A percentile compares a stretch with the other conserved stretches of the same genome.
Conservation (phyloP, 257 asterid species). For the Verbascum thapsus region DNA sequence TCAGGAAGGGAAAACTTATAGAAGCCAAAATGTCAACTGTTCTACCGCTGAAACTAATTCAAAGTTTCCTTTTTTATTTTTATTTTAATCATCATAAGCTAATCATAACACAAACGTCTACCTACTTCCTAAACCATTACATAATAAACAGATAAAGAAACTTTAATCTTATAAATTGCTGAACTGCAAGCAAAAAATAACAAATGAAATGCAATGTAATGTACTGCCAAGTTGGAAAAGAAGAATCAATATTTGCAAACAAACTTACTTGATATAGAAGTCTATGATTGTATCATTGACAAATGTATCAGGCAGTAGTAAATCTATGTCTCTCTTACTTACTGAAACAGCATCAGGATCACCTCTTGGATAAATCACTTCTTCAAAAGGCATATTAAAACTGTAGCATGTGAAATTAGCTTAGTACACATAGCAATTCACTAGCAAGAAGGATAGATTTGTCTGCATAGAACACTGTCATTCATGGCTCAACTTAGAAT, state of each 20-base stretch:
- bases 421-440: conserved; percentile 20
- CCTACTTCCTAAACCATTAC: conserved; percentile 3
- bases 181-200: conserved; percentile 4
- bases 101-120: conserved; percentile 1
- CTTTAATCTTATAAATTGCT: conserved; percentile 2
- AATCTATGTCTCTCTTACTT: conserved; percentile 84
- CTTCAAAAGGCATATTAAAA: conserved; percentile 72
- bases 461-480: conserved; percentile 10
- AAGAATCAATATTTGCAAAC: conserved; percentile 15
- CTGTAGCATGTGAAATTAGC: conserved; percentile 49
- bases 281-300: conserved; percentile 92
- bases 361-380: conserved; percentile 84
- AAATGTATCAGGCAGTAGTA: conserved; percentile 83
- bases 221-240: conserved; percentile 5
- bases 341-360: conserved; percentile 91
- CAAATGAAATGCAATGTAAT: conserved; percentile 17
- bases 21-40: conserved; percentile 16
- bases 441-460: conserved; percentile 14
- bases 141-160: conserved; percentile 1
- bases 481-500: conserved; percentile 5
- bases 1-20: conserved; percentile 18
- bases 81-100: background rate
- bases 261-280: conserved; percentile 87
- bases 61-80: background rate
- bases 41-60: conserved; percentile 15